Evolutionary conservation across 306 rosid species (phyloP).

Genomic region (Vigna nakashimae): DNA sequence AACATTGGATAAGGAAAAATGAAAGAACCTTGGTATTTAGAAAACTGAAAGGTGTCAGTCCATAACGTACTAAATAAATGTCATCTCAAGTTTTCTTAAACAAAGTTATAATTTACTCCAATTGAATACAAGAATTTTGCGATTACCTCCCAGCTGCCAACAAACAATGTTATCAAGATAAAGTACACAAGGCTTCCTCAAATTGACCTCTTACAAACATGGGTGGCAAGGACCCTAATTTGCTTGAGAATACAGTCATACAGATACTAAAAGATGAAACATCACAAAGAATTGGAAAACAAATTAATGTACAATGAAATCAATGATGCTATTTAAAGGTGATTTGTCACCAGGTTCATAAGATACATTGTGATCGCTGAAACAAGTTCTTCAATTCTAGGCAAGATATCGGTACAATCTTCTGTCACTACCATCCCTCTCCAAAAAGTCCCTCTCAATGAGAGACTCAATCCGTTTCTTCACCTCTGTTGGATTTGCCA

Average conservation of each 20-base stretch:
- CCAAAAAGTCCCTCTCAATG: conserved; percentile 92
- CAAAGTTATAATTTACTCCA: neutral
- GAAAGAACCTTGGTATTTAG: no score
- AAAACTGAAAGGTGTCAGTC: neutral
- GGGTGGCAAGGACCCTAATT: conserved; percentile 16
- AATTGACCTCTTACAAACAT: neutral
- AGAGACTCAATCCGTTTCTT: conserved; percentile 89
- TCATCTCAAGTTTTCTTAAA: conserved; percentile 2
- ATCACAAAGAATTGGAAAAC: conserved; percentile 28
- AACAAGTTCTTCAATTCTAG: conserved; percentile 40
- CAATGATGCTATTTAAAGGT: conserved; percentile 44
- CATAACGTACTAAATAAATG: neutral
- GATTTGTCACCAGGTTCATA: conserved; percentile 38
- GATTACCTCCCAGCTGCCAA: neutral
- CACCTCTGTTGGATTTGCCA: conserved; percentile 88
- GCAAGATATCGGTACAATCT: conserved; percentile 94
- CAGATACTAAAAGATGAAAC: conserved; percentile 25
- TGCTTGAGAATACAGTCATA: neutral
- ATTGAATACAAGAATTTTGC: neutral
- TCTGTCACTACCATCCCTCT: conserved; percentile 81
- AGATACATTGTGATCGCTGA: conserved; percentile 44
- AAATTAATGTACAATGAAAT: conserved; percentile 50
- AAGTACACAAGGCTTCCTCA: neutral
- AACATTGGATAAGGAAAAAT: neutral
- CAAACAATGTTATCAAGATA: neutral